A percentile compares a stretch with the other conserved stretches of the same genome.
Conservation (phyloP, 129 eudicot species). For the Kitagawia praeruptora region DNA sequence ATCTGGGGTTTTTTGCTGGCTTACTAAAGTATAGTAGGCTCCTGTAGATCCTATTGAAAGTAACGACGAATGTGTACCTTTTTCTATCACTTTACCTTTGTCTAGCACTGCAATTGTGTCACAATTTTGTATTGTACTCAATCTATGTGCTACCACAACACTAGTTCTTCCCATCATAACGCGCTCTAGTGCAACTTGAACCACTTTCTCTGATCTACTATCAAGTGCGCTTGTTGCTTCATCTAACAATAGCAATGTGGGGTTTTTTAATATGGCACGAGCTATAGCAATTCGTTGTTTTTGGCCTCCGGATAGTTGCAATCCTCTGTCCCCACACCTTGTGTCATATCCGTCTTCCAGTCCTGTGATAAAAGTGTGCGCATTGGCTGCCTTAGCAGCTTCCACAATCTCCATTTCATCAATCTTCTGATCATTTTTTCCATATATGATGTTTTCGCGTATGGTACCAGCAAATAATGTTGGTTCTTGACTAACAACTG, state of each 20-base stretch:
- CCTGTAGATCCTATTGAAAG: slow-evolving; percentile 36
- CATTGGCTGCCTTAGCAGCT: slow-evolving; percentile 42
- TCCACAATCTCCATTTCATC: slow-evolving; percentile 33
- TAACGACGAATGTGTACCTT: too few species aligned
- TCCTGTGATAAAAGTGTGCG: slow-evolving; percentile 33
- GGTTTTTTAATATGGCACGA: slow-evolving; percentile 21
- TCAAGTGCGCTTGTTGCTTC: too few species aligned
- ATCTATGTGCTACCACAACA: too few species aligned
- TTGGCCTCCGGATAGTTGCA: slow-evolving; percentile 48
- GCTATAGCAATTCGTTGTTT: slow-evolving; percentile 25
- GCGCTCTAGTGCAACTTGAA: too few species aligned
- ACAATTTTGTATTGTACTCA: too few species aligned
- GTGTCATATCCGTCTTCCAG: slow-evolving; percentile 37
- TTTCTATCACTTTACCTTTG: too few species aligned
- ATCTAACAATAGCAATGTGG: too few species aligned
- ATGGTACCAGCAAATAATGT: slow-evolving; percentile 39
- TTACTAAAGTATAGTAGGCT: slow-evolving; percentile 53
- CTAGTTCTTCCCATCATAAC: too few species aligned
- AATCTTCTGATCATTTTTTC: slow-evolving; percentile 16
- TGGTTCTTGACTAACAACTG: slow-evolving; percentile 50
- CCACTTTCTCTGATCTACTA: too few species aligned
- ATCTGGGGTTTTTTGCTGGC: slow-evolving; percentile 38
- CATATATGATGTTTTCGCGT: slow-evolving; percentile 35
- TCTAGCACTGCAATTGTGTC: too few species aligned
- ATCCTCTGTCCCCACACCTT: slow-evolving; percentile 43